Evolutionary conservation across 2,329 filamentous ascomycete genomes (phyloP).

Genomic region (Calonectria fujianensis): DNA sequence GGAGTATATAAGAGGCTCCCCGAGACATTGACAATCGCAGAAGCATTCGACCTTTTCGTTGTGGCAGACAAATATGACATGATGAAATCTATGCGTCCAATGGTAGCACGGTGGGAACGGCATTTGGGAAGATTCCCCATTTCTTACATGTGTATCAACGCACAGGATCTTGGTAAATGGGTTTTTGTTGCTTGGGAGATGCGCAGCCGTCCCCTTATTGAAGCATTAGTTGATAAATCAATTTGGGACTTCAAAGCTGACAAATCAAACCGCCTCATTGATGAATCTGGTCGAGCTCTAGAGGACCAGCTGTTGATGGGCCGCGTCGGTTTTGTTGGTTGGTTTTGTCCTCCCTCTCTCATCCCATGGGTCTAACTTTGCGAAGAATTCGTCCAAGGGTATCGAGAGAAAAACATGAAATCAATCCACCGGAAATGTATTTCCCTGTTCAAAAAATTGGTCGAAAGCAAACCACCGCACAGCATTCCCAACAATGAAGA

Average conservation of each 20-base stretch:
- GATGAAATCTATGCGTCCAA: neutral
- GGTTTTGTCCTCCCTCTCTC: no score
- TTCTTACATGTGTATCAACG: neutral
- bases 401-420: neutral
- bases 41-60: neutral
- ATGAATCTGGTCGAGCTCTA: no score
- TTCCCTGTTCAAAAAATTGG: neutral
- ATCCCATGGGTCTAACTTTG: neutral
- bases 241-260: neutral
- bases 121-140: neutral
- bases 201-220: neutral
- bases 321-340: no score
- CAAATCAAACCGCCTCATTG: neutral
- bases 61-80: neutral
- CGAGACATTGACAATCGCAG: neutral
- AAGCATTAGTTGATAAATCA: neutral
- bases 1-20: neutral
- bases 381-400: neutral
- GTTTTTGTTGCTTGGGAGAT: neutral
- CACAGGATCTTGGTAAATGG: neutral
- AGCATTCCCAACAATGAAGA: neutral
- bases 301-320: no score
- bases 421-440: neutral
- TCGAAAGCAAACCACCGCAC: neutral
- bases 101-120: neutral